Base-by-base conservation (phyloP, 306 rosid species). In the Cicer judaicum region DNA sequence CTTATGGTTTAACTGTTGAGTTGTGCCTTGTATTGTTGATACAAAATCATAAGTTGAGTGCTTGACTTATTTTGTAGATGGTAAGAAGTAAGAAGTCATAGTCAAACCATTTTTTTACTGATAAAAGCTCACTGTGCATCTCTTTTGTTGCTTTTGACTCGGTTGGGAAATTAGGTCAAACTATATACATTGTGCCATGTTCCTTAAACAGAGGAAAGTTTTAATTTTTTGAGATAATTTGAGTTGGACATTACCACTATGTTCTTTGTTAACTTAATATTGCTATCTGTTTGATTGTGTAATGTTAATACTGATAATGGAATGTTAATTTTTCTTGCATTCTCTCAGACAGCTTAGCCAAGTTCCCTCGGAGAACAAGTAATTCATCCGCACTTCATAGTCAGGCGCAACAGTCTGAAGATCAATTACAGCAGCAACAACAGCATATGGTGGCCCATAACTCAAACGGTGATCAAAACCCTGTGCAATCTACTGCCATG, bases 341-440 rank as follows among this genome's bases (percentile, higher is more conserved):
- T 64, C 62, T 79, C 57, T 54, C 88, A 94, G 99, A 94, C 66
- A 92, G 99, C 83, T 85, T 94, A 78, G 87, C 90, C 76, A 94
- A 94, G 85, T 94, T 88, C 55, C 99, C 99, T 67, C 83, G 99
- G 70, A 88, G 94, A 83, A 89, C 96, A 2, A 73, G 82, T 75
- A 84, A 85, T 64, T 84, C 93, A 70, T 74, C 91, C 74, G 93
- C 90, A 75, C 80, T 81, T 85, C 91, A 77, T 63, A 75, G 72
- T 72, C 98, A 85, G 77, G 74, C 87, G 21, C 98, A 84, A 55
- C 92, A 80, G 78, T 49, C 87, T 1, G 96, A 86, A 70, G 95
- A 92, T 77, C 97, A 87, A 49, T 47, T 78, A 66, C 91, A 87
- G 13, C 90, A 68, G 72, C 86, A 75, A 53, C 86, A 59, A 18